phyloP scores from a whole-genome alignment of 768 basidiomycete genomes.

The Calvatia gigantea region DNA sequence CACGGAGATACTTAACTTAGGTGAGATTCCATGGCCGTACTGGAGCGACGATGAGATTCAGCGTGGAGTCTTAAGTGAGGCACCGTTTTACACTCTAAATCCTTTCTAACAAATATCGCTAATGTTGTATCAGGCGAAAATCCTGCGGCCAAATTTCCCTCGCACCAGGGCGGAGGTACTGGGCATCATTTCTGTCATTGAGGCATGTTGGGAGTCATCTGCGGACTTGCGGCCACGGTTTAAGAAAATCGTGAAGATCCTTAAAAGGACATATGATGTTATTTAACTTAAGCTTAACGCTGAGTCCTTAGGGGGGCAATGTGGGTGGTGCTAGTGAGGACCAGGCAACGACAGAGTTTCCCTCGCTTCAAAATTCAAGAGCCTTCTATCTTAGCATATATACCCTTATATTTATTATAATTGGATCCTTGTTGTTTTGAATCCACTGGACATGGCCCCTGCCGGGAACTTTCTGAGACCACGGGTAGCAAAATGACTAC shows the following conservation, averaged over 20 bases:
- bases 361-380: too few relatives aligned
- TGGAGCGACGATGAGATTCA: constrained; percentile 40
- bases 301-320: not conserved
- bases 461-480: too few relatives aligned
- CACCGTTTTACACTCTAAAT: not conserved
- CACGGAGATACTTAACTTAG: constrained; percentile 50
- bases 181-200: not conserved
- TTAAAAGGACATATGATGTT: not conserved
- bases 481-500: too few relatives aligned
- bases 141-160: not conserved
- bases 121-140: too few relatives aligned
- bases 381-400: too few relatives aligned
- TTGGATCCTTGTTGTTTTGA: too few relatives aligned
- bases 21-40: constrained; percentile 45
- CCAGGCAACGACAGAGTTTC: too few relatives aligned
- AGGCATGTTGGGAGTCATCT: not conserved
- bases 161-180: not conserved
- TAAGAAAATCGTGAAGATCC: not conserved
- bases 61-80: constrained; percentile 39
- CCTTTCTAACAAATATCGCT: too few relatives aligned
- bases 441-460: too few relatives aligned
- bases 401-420: too few relatives aligned
- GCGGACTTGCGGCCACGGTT: not conserved
- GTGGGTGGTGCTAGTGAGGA: too few relatives aligned
- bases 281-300: not conserved